Percentiles rank a stretch among this genome's conserved stretches.
Evolutionary conservation across 345 rosid genomes (phyloP).

Genomic region (Eucalyptus pauciflora): DNA sequence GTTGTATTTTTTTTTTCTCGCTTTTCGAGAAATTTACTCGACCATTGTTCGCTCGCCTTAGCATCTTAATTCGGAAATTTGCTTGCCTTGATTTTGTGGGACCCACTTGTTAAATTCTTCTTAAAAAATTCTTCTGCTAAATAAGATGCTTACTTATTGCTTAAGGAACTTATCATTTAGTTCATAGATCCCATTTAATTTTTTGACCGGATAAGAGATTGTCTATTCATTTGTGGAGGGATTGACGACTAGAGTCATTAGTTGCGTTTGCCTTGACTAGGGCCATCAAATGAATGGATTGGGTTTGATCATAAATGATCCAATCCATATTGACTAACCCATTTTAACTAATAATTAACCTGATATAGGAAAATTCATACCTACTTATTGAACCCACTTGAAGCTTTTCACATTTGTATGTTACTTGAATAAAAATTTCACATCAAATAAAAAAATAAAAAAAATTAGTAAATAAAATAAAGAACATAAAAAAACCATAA

Average conservation of each 20-base stretch:
- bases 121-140: background rate
- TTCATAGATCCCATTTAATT: background rate
- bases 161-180: background rate
- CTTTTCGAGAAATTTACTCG: background rate
- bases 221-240: background rate
- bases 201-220: background rate
- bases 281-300: accelerated
- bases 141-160: background rate
- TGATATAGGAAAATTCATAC: no score
- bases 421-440: no score
- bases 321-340: no score
- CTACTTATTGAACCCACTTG: no score
- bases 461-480: no score
- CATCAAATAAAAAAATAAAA: no score
- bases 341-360: no score
- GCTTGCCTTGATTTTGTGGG: background rate
- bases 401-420: no score
- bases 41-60: background rate
- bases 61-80: background rate
- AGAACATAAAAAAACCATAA: no score
- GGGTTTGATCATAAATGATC: background rate
- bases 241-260: background rate
- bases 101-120: background rate
- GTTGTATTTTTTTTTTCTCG: background rate
- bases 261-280: no score